Conservation (phyloP, 2,329 filamentous ascomycete genomes). For the Leptographium wingfieldii region DNA sequence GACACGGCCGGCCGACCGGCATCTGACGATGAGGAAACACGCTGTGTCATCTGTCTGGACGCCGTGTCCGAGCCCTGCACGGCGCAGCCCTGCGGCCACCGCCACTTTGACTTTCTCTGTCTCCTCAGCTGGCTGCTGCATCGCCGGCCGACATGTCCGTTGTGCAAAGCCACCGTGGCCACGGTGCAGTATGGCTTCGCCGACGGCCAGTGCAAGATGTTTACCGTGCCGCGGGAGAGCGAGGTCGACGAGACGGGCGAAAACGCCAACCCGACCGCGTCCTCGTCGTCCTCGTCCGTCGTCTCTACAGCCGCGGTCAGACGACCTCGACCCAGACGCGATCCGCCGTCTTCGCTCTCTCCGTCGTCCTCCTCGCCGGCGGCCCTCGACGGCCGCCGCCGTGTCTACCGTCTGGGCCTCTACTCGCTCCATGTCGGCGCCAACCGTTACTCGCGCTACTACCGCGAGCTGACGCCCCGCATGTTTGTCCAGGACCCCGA, state of each 20-base stretch:
- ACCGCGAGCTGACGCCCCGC: conserved; percentile 55
- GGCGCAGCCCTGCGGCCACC: conserved; percentile 65
- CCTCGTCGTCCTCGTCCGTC: neutral
- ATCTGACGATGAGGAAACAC: conserved; percentile 18
- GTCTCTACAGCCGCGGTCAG: neutral
- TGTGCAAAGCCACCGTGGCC: conserved; percentile 52
- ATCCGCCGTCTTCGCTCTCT: neutral
- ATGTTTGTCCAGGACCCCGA: conserved; percentile 51
- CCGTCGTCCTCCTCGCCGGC: conserved; percentile 14
- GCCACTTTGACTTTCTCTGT: conserved; percentile 75
- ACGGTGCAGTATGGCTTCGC: conserved; percentile 54
- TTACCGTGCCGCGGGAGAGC: conserved; percentile 27
- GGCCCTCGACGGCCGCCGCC: conserved; percentile 45
- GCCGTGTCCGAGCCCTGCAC: conserved; percentile 57
- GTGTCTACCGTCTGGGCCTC: conserved; percentile 59
- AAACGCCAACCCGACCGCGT: neutral
- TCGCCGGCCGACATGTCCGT: conserved; percentile 57
- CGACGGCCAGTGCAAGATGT: conserved; percentile 42
- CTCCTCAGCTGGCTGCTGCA: conserved; percentile 66
- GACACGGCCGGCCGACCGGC: neutral
- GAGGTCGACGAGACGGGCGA: neutral
- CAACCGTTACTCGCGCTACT: conserved; percentile 68
- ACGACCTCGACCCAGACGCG: neutral
- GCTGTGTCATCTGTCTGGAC: conserved; percentile 83
- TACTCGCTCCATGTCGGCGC: conserved; percentile 75